Conservation (phyloP, 371 early-diverging fungal species). For the Rhizomucor miehei region DNA sequence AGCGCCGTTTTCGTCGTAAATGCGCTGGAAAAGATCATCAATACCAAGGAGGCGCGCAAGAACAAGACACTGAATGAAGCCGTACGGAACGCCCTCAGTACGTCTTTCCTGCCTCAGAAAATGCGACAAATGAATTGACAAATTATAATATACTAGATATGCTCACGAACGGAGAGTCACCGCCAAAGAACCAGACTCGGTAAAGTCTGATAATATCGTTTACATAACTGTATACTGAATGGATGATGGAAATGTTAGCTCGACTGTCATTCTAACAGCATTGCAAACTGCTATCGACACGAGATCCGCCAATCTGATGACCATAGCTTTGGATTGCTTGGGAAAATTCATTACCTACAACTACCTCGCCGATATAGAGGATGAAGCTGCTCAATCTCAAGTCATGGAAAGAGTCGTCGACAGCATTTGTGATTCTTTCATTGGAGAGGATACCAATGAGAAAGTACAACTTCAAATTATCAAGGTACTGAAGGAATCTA, state of each 20-base stretch:
- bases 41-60: constrained; percentile 47
- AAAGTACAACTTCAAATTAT: constrained; percentile 74
- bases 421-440: constrained; percentile 56
- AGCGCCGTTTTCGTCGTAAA: constrained; percentile 63
- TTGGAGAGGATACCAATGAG: constrained; percentile 75
- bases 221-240: constrained; percentile 7
- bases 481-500: constrained; percentile 47
- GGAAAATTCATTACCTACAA: constrained; percentile 77
- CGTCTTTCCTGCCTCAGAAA: not conserved
- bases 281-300: constrained; percentile 60
- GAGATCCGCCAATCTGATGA: constrained; percentile 50
- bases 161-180: constrained; percentile 37
- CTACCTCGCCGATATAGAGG: constrained; percentile 55
- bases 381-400: constrained; percentile 38
- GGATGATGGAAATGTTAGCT: constrained; percentile 20
- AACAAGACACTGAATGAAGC: constrained; percentile 55
- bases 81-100: constrained; percentile 42
- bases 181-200: constrained; percentile 44
- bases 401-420: constrained; percentile 58
- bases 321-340: constrained; percentile 64
- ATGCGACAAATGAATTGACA: not conserved
- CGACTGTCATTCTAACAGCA: constrained; percentile 54
- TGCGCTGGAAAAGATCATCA: constrained; percentile 63
- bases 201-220: constrained; percentile 9
- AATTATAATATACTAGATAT: constrained; percentile 17